These are phyloP conservation scores for Agaricus subrufescens DNA, from an alignment of 768 basidiomycete species.

Conservation along the genomic window DNA sequence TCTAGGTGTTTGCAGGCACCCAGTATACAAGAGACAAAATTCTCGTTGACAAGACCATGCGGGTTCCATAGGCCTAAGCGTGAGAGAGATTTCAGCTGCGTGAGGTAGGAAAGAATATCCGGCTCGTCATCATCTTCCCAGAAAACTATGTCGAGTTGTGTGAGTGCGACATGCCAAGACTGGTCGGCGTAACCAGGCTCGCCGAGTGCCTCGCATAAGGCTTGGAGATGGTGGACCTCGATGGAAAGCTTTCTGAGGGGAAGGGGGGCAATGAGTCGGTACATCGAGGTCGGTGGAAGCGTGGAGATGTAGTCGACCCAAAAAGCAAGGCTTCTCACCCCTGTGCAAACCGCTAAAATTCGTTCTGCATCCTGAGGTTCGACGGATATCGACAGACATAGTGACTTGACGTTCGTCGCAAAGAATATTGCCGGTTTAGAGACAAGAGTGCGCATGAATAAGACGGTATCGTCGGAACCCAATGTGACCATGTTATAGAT, in stretches of 20 bases:
- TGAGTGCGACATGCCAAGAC: conserved; percentile 25
- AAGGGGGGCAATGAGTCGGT: conserved; percentile 22
- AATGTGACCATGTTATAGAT: conserved; percentile 35
- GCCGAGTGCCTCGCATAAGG: conserved; percentile 13
- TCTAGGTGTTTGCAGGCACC: conserved; percentile 20
- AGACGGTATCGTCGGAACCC: conserved; percentile 22
- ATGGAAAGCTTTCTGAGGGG: conserved; percentile 30
- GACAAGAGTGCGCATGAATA: conserved; percentile 32
- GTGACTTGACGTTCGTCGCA: conserved; percentile 28
- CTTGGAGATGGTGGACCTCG: conserved; percentile 25
- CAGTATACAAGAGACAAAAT: conserved; percentile 20
- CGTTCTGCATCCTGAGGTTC: conserved; percentile 20
- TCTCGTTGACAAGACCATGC: conserved; percentile 17
- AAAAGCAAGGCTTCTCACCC: conserved; percentile 31
- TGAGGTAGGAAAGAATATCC: conserved; percentile 23
- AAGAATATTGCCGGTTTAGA: conserved; percentile 31
- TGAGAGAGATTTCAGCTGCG: conserved; percentile 23
- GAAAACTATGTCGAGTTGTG: conserved; percentile 34
- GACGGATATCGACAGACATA: conserved; percentile 33
- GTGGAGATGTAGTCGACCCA: conserved; percentile 29
- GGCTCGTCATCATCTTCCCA: conserved; percentile 22
- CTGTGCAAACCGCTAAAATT: conserved; percentile 32
- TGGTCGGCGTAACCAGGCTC: conserved; percentile 8
- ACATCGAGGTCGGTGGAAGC: conserved; percentile 15
- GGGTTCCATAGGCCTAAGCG: conserved; percentile 27